These are phyloP conservation scores for Pythium insidiosum DNA, from an alignment of 352 stramenopile species.

Conservation along the genomic window DNA sequence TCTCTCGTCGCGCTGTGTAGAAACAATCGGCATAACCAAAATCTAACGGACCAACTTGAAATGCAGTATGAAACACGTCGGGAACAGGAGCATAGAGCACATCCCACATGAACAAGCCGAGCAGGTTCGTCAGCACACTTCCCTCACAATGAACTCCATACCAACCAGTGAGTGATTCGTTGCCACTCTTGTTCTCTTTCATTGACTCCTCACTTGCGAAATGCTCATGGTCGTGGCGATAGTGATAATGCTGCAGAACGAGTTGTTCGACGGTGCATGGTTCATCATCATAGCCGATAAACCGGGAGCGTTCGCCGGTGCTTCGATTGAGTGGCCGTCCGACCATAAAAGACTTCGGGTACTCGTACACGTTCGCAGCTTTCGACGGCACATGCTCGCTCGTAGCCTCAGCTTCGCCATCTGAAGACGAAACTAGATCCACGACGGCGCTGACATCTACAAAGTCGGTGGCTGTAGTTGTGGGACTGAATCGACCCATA, in stretches of 20 bases:
- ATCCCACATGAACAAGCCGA: constrained; percentile 87
- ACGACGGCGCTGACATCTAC: no score
- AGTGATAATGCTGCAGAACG: constrained; percentile 70
- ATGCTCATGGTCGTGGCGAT: constrained; percentile 11
- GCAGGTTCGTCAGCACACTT: constrained; percentile 54
- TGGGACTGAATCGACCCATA: no score
- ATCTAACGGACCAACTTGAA: constrained; percentile 60
- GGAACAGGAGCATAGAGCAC: constrained; percentile 70
- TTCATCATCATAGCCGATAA: constrained; percentile 84
- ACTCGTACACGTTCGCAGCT: constrained; percentile 18
- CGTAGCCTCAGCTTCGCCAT: constrained; percentile 1
- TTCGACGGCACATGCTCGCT: neutral
- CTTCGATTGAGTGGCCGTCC: constrained; percentile 66
- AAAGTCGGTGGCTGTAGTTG: no score
- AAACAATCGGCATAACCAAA: constrained; percentile 61
- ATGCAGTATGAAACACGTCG: constrained; percentile 85
- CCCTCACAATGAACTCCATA: constrained; percentile 85
- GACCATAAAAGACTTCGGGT: constrained; percentile 40
- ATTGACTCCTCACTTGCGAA: constrained; percentile 5
- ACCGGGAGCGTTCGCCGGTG: constrained; percentile 74
- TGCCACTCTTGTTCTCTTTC: no score
- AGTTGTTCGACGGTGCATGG: constrained; percentile 81
- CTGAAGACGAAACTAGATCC: constrained; percentile 9
- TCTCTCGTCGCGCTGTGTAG: constrained; percentile 23
- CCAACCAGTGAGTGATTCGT: no score